phyloP scores from a whole-genome alignment of 805 yeast genomes.

The Cyberlindnera saturnus region DNA sequence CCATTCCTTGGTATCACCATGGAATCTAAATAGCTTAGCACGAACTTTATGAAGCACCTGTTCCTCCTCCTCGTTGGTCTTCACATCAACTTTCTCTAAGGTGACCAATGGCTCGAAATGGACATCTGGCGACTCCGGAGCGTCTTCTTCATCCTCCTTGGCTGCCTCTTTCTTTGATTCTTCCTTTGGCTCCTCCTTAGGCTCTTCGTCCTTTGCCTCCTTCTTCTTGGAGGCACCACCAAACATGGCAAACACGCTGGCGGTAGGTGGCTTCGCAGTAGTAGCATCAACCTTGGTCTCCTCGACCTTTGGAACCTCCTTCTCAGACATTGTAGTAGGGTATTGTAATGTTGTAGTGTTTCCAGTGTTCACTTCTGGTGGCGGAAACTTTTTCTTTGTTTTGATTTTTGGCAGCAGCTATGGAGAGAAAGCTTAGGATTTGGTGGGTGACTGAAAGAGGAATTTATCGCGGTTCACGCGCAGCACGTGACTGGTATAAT shows the following conservation, averaged over 20 bases:
- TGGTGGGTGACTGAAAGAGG: too few species aligned
- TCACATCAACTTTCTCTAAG: constrained; percentile 92
- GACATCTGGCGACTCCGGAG: constrained; percentile 45
- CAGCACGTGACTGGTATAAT: too few species aligned
- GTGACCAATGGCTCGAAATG: constrained; percentile 96
- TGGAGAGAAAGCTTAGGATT: neutral
- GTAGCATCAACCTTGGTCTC: constrained; percentile 12
- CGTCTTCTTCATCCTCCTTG: constrained; percentile 30
- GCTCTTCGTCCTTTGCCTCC: constrained; percentile 32
- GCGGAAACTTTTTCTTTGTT: neutral
- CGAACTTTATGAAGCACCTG: constrained; percentile 79
- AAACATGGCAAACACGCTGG: constrained; percentile 89
- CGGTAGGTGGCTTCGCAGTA: constrained; percentile 58
- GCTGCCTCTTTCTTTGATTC: constrained; percentile 27
- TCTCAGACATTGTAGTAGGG: constrained; percentile 19
- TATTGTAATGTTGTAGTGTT: neutral
- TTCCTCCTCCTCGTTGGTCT: constrained; percentile 91
- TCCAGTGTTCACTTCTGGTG: neutral
- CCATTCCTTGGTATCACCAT: constrained; percentile 86
- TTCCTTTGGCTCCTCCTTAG: constrained; percentile 28
- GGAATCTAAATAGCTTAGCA: constrained; percentile 91
- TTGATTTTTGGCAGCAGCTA: neutral
- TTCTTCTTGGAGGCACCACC: constrained; percentile 72
- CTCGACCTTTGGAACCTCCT: constrained; percentile 19
- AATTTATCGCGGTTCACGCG: too few species aligned